Conservation (phyloP, 208 protist genomes). For the Acanthamoeba healyi region DNA sequence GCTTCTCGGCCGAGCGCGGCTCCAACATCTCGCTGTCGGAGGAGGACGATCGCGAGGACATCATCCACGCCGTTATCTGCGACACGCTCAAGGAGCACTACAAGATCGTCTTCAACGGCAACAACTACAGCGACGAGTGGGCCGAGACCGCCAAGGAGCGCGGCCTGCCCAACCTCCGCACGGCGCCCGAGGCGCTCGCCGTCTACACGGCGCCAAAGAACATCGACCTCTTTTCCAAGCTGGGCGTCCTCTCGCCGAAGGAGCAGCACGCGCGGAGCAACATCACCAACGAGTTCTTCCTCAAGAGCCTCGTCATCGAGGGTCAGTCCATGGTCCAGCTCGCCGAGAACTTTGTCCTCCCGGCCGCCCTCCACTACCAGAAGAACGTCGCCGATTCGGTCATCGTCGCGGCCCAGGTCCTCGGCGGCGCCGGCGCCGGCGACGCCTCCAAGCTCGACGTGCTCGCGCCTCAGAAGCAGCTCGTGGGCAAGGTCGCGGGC, state of each 20-base stretch:
- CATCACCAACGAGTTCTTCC: conserved; percentile 85
- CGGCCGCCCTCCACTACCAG: conserved; percentile 77
- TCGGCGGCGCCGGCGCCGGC: neutral
- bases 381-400: conserved; percentile 76
- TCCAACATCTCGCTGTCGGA: neutral
- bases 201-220: conserved; percentile 84
- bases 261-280: conserved; percentile 82
- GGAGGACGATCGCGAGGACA: neutral
- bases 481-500: neutral
- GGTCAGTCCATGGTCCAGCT: conserved; percentile 87
- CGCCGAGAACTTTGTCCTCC: conserved; percentile 80
- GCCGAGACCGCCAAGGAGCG: conserved; percentile 83
- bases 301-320: conserved; percentile 87
- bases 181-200: conserved; percentile 81
- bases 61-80: conserved; percentile 80
- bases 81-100: conserved; percentile 82
- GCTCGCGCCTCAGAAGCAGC: conserved; percentile 13
- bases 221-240: conserved; percentile 81
- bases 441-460: too few species aligned
- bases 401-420: neutral
- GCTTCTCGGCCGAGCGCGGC: neutral
- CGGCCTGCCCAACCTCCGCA: conserved; percentile 83
- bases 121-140: conserved; percentile 89
- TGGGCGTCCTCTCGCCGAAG: conserved; percentile 77
- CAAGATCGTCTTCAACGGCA: conserved; percentile 90